phyloP scores from a whole-genome alignment of 805 yeast genomes.

The Teunomyces gatunensis region DNA sequence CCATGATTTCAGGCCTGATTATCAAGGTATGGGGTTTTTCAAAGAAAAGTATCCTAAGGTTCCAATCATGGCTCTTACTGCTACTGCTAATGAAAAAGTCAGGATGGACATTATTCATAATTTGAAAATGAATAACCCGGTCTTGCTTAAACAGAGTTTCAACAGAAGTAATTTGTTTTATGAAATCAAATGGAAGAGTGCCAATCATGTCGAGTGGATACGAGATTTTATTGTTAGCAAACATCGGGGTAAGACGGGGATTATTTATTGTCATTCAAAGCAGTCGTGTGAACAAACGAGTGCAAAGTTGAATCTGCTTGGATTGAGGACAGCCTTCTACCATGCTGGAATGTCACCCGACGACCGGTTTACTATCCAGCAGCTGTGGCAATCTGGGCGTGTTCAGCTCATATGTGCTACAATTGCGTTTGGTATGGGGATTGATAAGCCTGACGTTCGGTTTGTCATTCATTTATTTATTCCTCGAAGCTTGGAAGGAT shows the following conservation, averaged over 20 bases:
- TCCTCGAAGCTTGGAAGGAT: conserved; percentile 91
- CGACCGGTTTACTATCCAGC: conserved; percentile 70
- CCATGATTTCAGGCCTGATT: conserved; percentile 96
- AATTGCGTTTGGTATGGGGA: conserved; percentile 98
- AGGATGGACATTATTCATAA: conserved; percentile 82
- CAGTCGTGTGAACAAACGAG: conserved; percentile 84
- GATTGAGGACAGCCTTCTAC: conserved; percentile 71
- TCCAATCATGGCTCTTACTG: conserved; percentile 95
- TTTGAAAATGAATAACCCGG: conserved; percentile 58
- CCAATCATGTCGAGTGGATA: conserved; percentile 56
- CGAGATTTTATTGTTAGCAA: conserved; percentile 49
- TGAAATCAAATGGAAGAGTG: conserved; percentile 67
- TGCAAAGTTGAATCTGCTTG: conserved; percentile 51
- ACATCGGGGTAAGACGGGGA: conserved; percentile 68
- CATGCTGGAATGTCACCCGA: conserved; percentile 94
- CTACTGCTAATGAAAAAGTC: conserved; percentile 93
- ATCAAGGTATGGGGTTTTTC: conserved; percentile 73
- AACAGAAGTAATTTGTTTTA: conserved; percentile 84
- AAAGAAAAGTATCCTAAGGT: conserved; percentile 71
- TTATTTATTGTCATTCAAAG: conserved; percentile 90
- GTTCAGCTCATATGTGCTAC: conserved; percentile 91
- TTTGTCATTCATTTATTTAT: conserved; percentile 85
- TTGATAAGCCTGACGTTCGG: conserved; percentile 93
- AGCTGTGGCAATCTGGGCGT: conserved; percentile 72
- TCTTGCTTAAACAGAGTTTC: conserved; percentile 82